Evolutionary conservation across 768 basidiomycete species (phyloP).

Genomic region (Mycena galopus): DNA sequence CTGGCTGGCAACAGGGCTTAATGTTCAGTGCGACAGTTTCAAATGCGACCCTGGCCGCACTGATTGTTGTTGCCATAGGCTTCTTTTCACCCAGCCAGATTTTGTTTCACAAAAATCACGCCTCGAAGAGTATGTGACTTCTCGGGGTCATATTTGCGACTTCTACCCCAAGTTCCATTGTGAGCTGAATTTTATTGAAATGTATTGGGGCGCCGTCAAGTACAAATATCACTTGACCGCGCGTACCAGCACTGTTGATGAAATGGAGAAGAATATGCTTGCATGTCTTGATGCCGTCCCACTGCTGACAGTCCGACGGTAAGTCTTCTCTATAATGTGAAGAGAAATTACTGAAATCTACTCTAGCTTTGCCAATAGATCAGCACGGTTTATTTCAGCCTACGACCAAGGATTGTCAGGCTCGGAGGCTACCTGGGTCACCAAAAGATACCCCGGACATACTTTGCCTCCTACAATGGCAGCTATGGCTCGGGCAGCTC

Average conservation of each 20-base stretch:
- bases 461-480: conserved; percentile 41
- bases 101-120: conserved; percentile 41
- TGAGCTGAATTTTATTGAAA: conserved; percentile 11
- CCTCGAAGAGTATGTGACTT: conserved; percentile 41
- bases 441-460: conserved; percentile 47
- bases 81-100: conserved; percentile 39
- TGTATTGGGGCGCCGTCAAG: conserved; percentile 1
- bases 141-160: not conserved
- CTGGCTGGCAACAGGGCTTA: not conserved
- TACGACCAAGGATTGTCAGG: conserved; percentile 46
- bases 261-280: not conserved
- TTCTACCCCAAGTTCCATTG: conserved; percentile 10
- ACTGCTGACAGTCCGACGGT: not conserved
- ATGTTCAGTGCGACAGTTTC: conserved; percentile 1
- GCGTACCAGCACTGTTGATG: not conserved
- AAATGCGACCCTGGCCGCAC: conserved; percentile 4
- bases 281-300: not conserved
- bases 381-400: conserved; percentile 40
- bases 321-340: not conserved
- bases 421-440: conserved; percentile 47
- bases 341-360: not conserved
- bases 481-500: conserved; percentile 8
- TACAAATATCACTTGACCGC: not conserved
- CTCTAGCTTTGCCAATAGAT: conserved; percentile 41
- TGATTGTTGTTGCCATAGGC: conserved; percentile 35